Percentiles rank a stretch among this genome's conserved stretches.
Conservation (phyloP, 1,139 yeast species). For the Saccharomyces pastorianus region DNA sequence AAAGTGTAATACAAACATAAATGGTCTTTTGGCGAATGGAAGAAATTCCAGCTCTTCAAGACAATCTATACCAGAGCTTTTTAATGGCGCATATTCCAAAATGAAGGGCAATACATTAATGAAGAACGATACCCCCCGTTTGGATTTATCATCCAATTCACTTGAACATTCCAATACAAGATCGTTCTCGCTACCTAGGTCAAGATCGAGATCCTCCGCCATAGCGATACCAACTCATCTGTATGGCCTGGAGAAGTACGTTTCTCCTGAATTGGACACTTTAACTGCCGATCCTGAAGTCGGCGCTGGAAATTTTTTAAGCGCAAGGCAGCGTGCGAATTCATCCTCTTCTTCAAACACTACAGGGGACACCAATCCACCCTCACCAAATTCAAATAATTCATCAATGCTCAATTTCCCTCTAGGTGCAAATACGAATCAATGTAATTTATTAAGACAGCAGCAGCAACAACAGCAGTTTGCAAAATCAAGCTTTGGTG, state of each 20-base stretch:
- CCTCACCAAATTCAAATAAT: background rate
- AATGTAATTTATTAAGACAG: background rate
- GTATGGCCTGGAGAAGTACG: slow-evolving; percentile 2
- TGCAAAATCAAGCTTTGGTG: background rate
- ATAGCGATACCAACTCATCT: slow-evolving; percentile 3
- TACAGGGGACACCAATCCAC: background rate
- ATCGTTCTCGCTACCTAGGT: background rate
- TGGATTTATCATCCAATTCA: background rate
- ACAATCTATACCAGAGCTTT: background rate
- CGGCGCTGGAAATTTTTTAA: background rate
- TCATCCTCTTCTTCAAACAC: background rate
- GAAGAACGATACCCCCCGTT: background rate
- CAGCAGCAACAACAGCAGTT: background rate
- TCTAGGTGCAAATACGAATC: background rate
- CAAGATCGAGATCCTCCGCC: slow-evolving; percentile 3
- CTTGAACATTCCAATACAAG: background rate
- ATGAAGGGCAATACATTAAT: background rate
- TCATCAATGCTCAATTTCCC: background rate
- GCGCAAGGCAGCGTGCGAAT: background rate
- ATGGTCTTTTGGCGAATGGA: background rate
- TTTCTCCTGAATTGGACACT: slow-evolving; percentile 3
- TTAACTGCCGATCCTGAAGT: background rate
- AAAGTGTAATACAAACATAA: slow-evolving; percentile 1
- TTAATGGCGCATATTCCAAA: background rate
- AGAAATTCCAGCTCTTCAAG: background rate